These are phyloP conservation scores for Schizochytrium sp. DNA, from an alignment of 108 stramenopile species.

Conservation along the genomic window DNA sequence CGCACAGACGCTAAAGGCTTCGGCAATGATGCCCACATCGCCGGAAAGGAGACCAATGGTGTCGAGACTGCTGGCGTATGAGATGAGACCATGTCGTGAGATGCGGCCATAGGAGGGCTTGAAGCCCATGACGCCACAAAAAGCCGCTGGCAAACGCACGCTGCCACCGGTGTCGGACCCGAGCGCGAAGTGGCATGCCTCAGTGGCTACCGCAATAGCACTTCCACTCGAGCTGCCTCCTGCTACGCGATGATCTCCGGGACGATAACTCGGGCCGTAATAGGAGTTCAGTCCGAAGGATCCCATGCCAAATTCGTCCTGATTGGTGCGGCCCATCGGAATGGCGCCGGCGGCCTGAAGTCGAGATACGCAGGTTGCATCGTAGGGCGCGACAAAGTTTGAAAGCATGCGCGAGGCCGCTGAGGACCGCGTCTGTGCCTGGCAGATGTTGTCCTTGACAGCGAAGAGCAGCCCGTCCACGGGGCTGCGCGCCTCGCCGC, in stretches of 20 bases:
- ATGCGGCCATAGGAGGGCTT: constrained; percentile 88
- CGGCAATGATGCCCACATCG: constrained; percentile 16
- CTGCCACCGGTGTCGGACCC: constrained; percentile 96
- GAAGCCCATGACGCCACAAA: constrained; percentile 82
- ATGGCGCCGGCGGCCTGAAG: constrained; percentile 63
- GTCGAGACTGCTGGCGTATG: constrained; percentile 87
- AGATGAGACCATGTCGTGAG: constrained; percentile 81
- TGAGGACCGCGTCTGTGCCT: constrained; percentile 54
- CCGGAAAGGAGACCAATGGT: constrained; percentile 73
- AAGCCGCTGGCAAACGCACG: constrained; percentile 85
- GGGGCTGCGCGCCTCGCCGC: not conserved
- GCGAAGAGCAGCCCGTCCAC: constrained; percentile 74
- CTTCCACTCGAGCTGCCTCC: constrained; percentile 84
- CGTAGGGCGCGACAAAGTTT: constrained; percentile 43
- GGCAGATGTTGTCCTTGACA: constrained; percentile 86
- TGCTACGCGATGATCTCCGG: constrained; percentile 27
- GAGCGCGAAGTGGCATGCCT: constrained; percentile 66
- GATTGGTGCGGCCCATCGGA: constrained; percentile 74
- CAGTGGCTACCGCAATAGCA: constrained; percentile 80
- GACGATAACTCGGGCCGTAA: constrained; percentile 46
- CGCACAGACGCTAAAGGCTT: not conserved
- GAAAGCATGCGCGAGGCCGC: constrained; percentile 69
- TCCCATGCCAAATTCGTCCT: constrained; percentile 98
- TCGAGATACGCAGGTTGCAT: constrained; percentile 66
- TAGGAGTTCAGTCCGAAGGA: constrained; percentile 60